These are phyloP conservation scores for Rhinocladiella similis DNA, from an alignment of 2,329 filamentous ascomycete species.

Conservation along the genomic window DNA sequence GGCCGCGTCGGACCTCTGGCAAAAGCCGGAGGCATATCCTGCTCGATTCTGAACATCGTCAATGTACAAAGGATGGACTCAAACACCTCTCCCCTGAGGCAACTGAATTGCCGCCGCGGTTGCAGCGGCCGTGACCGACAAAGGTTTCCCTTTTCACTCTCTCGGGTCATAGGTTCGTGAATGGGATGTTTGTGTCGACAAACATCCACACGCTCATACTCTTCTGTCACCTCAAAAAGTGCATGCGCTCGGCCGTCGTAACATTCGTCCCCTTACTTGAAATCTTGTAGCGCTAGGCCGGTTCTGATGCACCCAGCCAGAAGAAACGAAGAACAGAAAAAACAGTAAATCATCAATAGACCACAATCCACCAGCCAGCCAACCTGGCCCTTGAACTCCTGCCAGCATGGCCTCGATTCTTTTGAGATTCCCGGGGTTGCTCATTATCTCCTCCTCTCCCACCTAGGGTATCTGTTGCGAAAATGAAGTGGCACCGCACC, in stretches of 20 bases:
- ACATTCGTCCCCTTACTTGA: conserved; percentile 21
- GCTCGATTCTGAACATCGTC: conserved; percentile 13
- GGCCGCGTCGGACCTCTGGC: background rate
- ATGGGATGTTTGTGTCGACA: conserved; percentile 8
- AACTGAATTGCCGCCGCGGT: background rate
- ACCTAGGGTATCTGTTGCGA: conserved; percentile 28
- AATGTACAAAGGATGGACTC: conserved; percentile 20
- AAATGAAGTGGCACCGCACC: conserved; percentile 26
- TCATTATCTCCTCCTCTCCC: conserved; percentile 30
- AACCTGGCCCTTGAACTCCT: conserved; percentile 19
- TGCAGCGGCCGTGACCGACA: background rate
- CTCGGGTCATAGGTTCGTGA: conserved; percentile 6
- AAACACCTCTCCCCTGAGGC: background rate
- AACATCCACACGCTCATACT: conserved; percentile 7
- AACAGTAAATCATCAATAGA: conserved; percentile 13
- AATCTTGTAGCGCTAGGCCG: conserved; percentile 8
- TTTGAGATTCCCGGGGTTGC: conserved; percentile 11
- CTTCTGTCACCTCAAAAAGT: conserved; percentile 12
- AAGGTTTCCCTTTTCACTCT: background rate
- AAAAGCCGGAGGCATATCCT: conserved; percentile 10
- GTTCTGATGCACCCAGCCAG: conserved; percentile 5
- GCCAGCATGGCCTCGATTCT: conserved; percentile 13
- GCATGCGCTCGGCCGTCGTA: conserved; percentile 21
- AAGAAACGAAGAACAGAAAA: conserved; percentile 13
- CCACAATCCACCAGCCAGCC: conserved; percentile 17